phyloP scores from a whole-genome alignment of 805 yeast species.

The Candida ortonii region DNA sequence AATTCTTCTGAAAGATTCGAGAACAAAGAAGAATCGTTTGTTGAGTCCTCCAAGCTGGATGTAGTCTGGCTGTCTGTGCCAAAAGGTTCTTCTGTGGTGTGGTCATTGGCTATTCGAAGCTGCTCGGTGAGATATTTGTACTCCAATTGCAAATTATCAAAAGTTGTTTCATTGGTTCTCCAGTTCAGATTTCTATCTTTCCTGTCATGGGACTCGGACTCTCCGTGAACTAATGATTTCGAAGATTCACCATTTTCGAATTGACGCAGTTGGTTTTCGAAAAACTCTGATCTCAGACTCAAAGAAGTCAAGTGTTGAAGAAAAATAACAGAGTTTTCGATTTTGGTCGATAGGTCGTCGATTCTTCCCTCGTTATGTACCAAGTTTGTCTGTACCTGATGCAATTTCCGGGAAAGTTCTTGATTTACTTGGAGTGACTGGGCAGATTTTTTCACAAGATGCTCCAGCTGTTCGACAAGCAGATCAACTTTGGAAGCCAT shows the following conservation, averaged over 20 bases:
- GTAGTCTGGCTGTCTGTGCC: not conserved
- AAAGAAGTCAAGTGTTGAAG: conserved; percentile 32
- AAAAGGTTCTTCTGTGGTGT: conserved; percentile 1
- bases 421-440: conserved; percentile 16
- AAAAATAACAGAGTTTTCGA: conserved; percentile 29
- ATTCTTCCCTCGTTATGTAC: conserved; percentile 21
- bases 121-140: conserved; percentile 35
- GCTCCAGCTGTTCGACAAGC: conserved; percentile 17
- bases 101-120: conserved; percentile 21
- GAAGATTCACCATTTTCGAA: conserved; percentile 24
- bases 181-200: conserved; percentile 39
- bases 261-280: conserved; percentile 33
- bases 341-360: conserved; percentile 21
- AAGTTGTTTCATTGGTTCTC: conserved; percentile 45
- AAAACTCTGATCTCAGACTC: conserved; percentile 32
- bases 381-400: conserved; percentile 18
- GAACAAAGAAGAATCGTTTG: conserved; percentile 13
- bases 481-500: conserved; percentile 9
- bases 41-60: conserved; percentile 2
- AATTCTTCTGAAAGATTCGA: conserved; percentile 11
- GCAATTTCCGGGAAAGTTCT: conserved; percentile 16
- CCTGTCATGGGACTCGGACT: conserved; percentile 21
- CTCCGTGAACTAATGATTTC: conserved; percentile 23
- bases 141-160: conserved; percentile 42
- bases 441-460: conserved; percentile 17